A percentile compares a stretch with the other conserved stretches of the same genome.
These are phyloP conservation scores for Acanthamoeba sp. DNA, from an alignment of 208 protist species.

Conservation along the genomic window DNA sequence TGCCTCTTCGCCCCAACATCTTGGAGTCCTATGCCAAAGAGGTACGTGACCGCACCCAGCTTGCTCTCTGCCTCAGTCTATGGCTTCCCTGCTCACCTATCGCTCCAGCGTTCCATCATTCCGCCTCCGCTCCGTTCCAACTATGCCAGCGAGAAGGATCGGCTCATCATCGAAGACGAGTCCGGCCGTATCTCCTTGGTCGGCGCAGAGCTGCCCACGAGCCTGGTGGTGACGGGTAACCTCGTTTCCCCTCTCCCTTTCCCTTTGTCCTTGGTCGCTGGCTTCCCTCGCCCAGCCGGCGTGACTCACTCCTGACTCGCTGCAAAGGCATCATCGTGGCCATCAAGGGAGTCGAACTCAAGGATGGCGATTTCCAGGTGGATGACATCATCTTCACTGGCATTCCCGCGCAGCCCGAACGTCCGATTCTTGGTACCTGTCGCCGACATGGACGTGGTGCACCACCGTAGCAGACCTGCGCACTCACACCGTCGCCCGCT, in stretches of 20 bases:
- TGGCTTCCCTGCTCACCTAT: not conserved
- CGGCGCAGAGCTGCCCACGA: conserved; percentile 9
- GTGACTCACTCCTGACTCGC: not conserved
- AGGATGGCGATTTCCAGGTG: conserved; percentile 78
- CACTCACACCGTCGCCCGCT: not conserved
- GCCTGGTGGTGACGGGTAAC: conserved; percentile 5
- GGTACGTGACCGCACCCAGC: not conserved
- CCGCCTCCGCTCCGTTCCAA: conserved; percentile 69
- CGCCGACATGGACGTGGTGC: not conserved
- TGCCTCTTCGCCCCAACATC: conserved; percentile 83
- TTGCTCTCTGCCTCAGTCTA: not conserved
- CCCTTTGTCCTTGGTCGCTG: not conserved
- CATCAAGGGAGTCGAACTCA: conserved; percentile 59
- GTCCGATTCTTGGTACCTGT: not conserved
- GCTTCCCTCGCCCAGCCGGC: not conserved
- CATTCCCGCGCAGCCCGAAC: conserved; percentile 33
- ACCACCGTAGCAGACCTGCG: not conserved
- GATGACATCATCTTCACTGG: conserved; percentile 78
- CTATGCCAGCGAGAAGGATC: conserved; percentile 75
- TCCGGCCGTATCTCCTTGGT: conserved; percentile 81
- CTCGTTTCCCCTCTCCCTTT: not conserved
- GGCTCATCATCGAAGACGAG: conserved; percentile 83
- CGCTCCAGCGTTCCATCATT: conserved; percentile 74
- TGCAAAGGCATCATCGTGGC: conserved; percentile 77
- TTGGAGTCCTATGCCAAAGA: conserved; percentile 83